These are phyloP conservation scores for Hepatocystis sp. DNA, from an alignment of 169 alveolate species.

Conservation along the genomic window DNA sequence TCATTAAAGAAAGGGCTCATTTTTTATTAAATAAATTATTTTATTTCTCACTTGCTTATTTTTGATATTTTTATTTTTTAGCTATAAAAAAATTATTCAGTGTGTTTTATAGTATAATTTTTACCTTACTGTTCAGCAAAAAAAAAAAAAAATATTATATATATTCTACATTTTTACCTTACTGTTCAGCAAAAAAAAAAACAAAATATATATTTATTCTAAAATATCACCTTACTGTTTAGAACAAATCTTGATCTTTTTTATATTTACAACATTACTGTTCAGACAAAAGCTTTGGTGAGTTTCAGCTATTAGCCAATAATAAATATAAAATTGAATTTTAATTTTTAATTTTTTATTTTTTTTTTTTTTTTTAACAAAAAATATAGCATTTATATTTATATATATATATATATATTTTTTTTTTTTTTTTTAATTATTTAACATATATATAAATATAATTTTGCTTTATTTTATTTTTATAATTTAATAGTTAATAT, in stretches of 20 bases:
- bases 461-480: constrained; percentile 15
- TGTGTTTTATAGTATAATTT: no score
- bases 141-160: background rate
- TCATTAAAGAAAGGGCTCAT: no score
- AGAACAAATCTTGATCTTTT: constrained; percentile 2
- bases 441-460: no score
- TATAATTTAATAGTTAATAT: background rate
- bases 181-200: constrained; percentile 10
- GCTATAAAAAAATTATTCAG: no score
- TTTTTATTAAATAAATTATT: no score
- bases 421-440: constrained; percentile 1
- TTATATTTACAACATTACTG: constrained; percentile 9
- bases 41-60: no score
- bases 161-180: constrained; percentile 6
- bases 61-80: no score
- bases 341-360: constrained; percentile 19
- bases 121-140: constrained; percentile 7
- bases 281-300: constrained; percentile 34
- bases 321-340: constrained; percentile 12
- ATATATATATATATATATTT: constrained; percentile 3
- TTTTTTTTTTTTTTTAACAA: constrained; percentile 15
- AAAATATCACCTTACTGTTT: no score
- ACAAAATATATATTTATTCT: no score
- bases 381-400: background rate
- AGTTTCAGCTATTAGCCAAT: background rate